Percentiles rank a stretch among this genome's conserved stretches.
phyloP scores from a whole-genome alignment of 73 alveolate species.

The Symbiodinium pilosum region DNA sequence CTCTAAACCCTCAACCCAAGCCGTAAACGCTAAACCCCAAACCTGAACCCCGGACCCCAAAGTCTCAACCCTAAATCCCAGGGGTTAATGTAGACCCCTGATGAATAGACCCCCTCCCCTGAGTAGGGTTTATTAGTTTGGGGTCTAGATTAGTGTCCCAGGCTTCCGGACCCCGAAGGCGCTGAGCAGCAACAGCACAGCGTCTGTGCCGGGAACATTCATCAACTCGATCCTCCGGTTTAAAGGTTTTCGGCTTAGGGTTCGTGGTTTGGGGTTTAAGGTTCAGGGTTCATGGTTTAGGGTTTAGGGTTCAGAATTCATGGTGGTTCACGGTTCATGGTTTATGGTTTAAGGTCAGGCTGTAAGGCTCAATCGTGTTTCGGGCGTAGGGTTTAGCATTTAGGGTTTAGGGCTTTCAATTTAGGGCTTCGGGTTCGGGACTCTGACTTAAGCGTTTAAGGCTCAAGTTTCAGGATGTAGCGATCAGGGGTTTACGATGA shows the following conservation, averaged over 20 bases:
- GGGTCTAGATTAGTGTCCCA: too few species aligned
- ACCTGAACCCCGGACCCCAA: too few species aligned
- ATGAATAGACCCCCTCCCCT: too few species aligned
- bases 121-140: too few species aligned
- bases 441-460: too few species aligned
- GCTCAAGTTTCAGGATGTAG: too few species aligned
- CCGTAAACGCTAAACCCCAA: too few species aligned
- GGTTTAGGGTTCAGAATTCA: background rate
- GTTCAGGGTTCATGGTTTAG: background rate
- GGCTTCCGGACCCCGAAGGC: background rate
- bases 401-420: background rate
- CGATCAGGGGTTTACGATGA: too few species aligned
- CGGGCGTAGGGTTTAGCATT: background rate
- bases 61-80: too few species aligned
- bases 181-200: background rate
- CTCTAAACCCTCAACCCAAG: too few species aligned
- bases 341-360: background rate
- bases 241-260: background rate
- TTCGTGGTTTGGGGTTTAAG: background rate
- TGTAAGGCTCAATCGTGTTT: background rate
- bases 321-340: background rate
- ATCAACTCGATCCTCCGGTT: background rate
- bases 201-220: slow-evolving; percentile 1
- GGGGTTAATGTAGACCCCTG: too few species aligned
- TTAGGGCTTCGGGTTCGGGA: background rate